Conservation (phyloP, 2,329 filamentous ascomycete genomes). For the Fonsecaea multimorphosa region DNA sequence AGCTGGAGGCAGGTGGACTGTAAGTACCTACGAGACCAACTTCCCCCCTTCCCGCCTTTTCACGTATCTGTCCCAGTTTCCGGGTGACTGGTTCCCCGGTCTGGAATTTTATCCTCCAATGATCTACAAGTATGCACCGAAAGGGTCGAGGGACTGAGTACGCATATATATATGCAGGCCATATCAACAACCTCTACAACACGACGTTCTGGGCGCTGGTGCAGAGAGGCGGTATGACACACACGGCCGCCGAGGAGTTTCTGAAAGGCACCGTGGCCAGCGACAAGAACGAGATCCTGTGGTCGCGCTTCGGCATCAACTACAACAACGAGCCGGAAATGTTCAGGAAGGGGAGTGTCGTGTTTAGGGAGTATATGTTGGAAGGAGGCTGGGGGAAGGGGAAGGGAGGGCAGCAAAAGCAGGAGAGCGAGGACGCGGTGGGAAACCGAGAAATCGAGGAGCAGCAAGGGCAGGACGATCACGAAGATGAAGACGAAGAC, state of each 20-base stretch:
- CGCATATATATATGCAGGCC: constrained; percentile 60
- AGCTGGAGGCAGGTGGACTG: constrained; percentile 97
- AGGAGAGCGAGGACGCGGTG: background rate
- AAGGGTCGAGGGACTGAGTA: too few species aligned
- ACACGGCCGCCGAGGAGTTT: constrained; percentile 78
- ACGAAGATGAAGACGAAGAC: background rate
- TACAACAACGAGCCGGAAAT: constrained; percentile 97
- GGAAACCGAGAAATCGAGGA: background rate
- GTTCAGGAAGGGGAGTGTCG: constrained; percentile 88
- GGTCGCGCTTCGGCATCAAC: constrained; percentile 86
- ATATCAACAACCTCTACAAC: constrained; percentile 99
- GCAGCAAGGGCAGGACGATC: constrained; percentile 5
- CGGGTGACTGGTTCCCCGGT: too few species aligned
- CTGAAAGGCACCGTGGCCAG: constrained; percentile 80
- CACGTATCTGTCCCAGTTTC: too few species aligned
- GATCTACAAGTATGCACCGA: too few species aligned
- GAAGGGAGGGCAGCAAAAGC: background rate
- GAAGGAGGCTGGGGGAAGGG: constrained; percentile 40
- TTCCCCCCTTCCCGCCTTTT: too few species aligned
- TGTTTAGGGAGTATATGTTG: constrained; percentile 83
- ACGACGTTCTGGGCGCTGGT: constrained; percentile 95
- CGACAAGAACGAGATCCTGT: constrained; percentile 97
- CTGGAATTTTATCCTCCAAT: too few species aligned
- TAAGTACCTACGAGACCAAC: constrained; percentile 53
- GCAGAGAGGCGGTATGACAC: constrained; percentile 74